Conservation (phyloP, 2,329 filamentous ascomycete genomes). For the Aureobasidium sp. region DNA sequence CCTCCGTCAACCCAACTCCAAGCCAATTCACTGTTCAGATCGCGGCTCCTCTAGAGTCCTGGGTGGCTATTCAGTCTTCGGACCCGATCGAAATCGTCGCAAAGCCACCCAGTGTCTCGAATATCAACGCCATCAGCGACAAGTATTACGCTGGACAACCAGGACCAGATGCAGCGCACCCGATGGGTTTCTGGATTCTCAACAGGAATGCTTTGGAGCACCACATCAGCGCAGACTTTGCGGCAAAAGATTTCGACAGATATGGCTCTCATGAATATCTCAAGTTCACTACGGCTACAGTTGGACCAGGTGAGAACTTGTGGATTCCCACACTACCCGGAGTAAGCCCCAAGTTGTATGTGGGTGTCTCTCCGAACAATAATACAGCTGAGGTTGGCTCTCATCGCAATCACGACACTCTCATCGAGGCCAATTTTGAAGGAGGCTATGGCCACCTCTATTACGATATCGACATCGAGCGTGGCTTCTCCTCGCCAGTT, state of each 20-base stretch:
- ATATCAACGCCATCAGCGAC: background rate
- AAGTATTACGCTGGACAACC: background rate
- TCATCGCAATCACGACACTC: conserved; percentile 3
- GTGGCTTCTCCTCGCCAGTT: conserved; percentile 12
- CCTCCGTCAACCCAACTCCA: background rate
- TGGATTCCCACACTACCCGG: background rate
- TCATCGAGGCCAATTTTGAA: background rate
- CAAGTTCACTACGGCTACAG: background rate
- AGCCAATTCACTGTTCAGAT: background rate
- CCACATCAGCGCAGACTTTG: conserved; percentile 7
- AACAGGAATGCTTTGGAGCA: background rate
- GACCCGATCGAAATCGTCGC: background rate
- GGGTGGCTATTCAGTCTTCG: background rate
- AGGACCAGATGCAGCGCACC: background rate
- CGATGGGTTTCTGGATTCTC: conserved; percentile 1
- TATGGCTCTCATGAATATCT: background rate
- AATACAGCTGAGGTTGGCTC: background rate
- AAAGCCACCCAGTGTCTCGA: no score
- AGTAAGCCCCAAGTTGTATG: background rate
- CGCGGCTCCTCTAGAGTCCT: background rate
- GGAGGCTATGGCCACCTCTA: background rate
- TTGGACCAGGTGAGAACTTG: background rate
- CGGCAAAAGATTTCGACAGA: background rate
- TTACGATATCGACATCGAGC: conserved; percentile 14
- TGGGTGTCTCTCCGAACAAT: conserved; percentile 4